Evolutionary conservation across 2,329 filamentous ascomycete genomes (phyloP), one percentile per base, ranked within the genome.

Genomic region (Alternaria sp.): DNA sequence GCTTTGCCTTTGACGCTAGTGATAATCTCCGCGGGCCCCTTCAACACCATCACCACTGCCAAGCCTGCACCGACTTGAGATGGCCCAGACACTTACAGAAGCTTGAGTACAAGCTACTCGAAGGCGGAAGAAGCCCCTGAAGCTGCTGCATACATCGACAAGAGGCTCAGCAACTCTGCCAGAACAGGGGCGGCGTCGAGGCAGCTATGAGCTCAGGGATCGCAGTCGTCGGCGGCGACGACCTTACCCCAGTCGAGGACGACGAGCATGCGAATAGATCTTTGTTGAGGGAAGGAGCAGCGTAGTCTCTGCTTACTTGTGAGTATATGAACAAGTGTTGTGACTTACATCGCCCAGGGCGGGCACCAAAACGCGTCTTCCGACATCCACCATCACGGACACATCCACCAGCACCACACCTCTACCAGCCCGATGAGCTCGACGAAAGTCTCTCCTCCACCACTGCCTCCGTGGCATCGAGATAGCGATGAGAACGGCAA

Each of bases 1-100:
- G 4, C 33, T 50, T 21, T 45, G 23, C 23, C 53, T 25, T 43
- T 45, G 37, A 21, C 53, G 62, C 62, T 64, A 64, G 58, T 46
- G 53, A 49, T 18, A 54, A 60, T 51, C 47, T 60, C 33, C 28
- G 9, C 18, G 30, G 23, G 3, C 37, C 14, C 45, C 25, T 44
- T 44, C 49, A 53, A 6, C 47, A 60, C 56, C 56, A 57, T 46
- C 56, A 46, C 45, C 45, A 44, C 25, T 57, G 51, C 28, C 55
- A 51, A 50, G 55, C 26, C 33, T 37, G 23, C 20, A 18, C 12
- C 20, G 25, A 10, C 28, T 10, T 12, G 12, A 20, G 20, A 28
- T 30, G 9, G 14, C 10, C 18, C 37, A 7, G 2, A 30, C 4
- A 10, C 15, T 28, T 21, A 2, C 15, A 14, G 8, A 55, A 4